Evolutionary conservation across 768 basidiomycete species (phyloP), one percentile per base, ranked within the genome.

Genomic region (Naematelia aurantialba): DNA sequence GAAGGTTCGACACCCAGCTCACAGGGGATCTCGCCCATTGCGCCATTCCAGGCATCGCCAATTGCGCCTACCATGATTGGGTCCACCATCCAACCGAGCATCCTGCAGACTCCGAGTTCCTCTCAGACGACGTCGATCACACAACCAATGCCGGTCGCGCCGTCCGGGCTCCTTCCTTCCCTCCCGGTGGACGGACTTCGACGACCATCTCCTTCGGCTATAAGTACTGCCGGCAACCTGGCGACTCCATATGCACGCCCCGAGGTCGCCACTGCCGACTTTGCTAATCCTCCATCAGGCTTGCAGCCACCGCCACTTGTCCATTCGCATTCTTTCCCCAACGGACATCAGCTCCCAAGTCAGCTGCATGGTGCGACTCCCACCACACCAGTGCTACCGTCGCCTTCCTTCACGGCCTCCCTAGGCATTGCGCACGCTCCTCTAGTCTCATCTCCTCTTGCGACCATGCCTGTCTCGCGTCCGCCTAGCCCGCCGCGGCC

Each of bases 251-350:
- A 14, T 12, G n/a, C 17, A 8, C 34, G 34, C 8, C 34, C 8
- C 8, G 34, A 39, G 34, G 34, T 39, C 34, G 34, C 17, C 34
- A 39, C 34, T 8, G 34, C 34, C 8, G 34, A 39, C 34, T 39
- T 39, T 39, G 17, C 34, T 17, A 39, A 39, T 39, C 34, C 34
- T 17, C 34, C 30, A 22, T 52, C 60, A 19, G 57, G 52, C 26
- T 67, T 2, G 34, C 57, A 52, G 24, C 65, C 75, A 24, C 75
- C 75, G 2, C 67, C 72, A 24, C 55, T 78, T 22, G 58, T 74
- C 3, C 76, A 77, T 59, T 73, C 76, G 2, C 77, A 78, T 52
- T 77, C 76, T 5, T 78, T 71, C 60, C 77, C 77, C 2, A 74
- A 74, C 25, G 72, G 69, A 5, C 70, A 73, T 56, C 70, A 75